Percentiles rank a stretch among this genome's conserved stretches.
Evolutionary conservation across 139 green algal genomes (phyloP).

Genomic region (Tetratostichococcus sp.): DNA sequence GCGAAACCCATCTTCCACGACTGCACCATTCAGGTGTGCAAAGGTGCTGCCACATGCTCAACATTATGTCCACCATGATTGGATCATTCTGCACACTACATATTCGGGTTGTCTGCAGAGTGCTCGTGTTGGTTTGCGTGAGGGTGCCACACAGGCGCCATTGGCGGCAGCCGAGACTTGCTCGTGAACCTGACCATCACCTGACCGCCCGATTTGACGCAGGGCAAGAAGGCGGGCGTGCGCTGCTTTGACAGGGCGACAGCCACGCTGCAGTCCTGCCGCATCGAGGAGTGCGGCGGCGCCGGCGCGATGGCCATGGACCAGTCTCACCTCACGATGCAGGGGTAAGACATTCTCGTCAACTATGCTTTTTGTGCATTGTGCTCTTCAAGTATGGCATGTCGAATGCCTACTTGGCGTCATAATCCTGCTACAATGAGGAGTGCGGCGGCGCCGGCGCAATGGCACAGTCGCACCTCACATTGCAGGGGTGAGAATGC

Average conservation of each 20-base stretch:
- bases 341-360: too few relatives aligned
- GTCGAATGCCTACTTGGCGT: too few relatives aligned
- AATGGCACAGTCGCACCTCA: neutral
- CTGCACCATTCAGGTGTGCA: slow-evolving; percentile 24
- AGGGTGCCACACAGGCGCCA: too few relatives aligned
- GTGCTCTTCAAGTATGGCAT: too few relatives aligned
- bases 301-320: slow-evolving; percentile 34
- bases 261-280: slow-evolving; percentile 29
- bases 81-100: slow-evolving; percentile 20
- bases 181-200: too few relatives aligned
- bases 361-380: too few relatives aligned
- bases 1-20: slow-evolving; percentile 31
- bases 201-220: too few relatives aligned
- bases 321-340: neutral
- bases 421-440: slow-evolving; percentile 40
- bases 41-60: too few relatives aligned
- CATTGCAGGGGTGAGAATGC: neutral
- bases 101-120: too few relatives aligned
- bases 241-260: slow-evolving; percentile 18
- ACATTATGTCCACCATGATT: too few relatives aligned
- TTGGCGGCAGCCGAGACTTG: too few relatives aligned
- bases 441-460: slow-evolving; percentile 41
- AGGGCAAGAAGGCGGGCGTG: slow-evolving; percentile 36
- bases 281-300: slow-evolving; percentile 37
- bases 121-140: too few relatives aligned